phyloP scores from a whole-genome alignment of 1,284 basidiomycete genomes.

The Ganoderma multipileum region DNA sequence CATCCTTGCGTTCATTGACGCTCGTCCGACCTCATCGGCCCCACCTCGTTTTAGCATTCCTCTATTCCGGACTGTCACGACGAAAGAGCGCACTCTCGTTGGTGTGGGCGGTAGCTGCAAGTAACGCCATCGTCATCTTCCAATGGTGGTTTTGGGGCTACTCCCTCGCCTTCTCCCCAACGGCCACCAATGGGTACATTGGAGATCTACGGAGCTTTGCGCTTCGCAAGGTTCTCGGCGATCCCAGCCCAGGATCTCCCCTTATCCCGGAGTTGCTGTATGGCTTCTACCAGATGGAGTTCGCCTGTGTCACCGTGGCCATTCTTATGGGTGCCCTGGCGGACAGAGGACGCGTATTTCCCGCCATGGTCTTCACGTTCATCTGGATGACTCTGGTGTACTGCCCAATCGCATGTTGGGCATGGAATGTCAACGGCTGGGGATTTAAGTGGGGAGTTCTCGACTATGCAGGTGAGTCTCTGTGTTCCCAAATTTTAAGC shows the following conservation, averaged over 20 bases:
- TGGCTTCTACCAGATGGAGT: slow-evolving; percentile 91
- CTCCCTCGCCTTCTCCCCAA: slow-evolving; percentile 80
- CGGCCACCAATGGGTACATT: slow-evolving; percentile 81
- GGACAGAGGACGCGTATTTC: slow-evolving; percentile 87
- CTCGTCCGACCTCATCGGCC: not conserved
- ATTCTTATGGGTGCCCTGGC: slow-evolving; percentile 86
- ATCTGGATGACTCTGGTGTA: slow-evolving; percentile 88
- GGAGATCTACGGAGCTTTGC: slow-evolving; percentile 80
- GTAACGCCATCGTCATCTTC: slow-evolving; percentile 84
- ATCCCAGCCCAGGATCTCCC: slow-evolving; percentile 79
- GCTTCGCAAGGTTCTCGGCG: slow-evolving; percentile 74
- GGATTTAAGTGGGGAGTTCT: slow-evolving; percentile 90
- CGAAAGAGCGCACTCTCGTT: slow-evolving; percentile 75
- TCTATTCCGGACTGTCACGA: slow-evolving; percentile 88
- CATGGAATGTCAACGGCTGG: slow-evolving; percentile 85
- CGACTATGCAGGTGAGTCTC: slow-evolving; percentile 75
- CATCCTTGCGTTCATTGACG: not conserved
- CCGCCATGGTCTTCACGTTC: slow-evolving; percentile 89
- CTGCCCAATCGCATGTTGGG: slow-evolving; percentile 82
- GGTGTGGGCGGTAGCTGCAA: slow-evolving; percentile 74
- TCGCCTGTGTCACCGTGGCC: slow-evolving; percentile 79
- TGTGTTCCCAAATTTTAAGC: slow-evolving; percentile 1
- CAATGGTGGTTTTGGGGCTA: slow-evolving; percentile 93
- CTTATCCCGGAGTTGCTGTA: slow-evolving; percentile 78
- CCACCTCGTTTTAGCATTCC: slow-evolving; percentile 58